Conservation (phyloP, 2,329 filamentous ascomycete genomes). For the Fusarium xyrophilum region DNA sequence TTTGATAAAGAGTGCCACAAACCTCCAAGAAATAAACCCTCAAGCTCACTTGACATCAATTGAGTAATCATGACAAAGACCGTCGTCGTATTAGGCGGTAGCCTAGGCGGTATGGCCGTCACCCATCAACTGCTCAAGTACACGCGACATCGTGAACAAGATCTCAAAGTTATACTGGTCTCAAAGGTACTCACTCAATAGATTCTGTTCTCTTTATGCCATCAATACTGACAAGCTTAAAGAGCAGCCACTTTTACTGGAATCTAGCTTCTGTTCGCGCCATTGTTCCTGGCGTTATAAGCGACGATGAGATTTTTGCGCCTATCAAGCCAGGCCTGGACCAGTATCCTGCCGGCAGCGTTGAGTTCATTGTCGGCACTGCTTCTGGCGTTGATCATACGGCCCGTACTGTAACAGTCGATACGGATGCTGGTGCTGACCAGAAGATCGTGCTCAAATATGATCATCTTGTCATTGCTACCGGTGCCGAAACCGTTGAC, state of each 20-base stretch:
- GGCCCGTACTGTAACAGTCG: constrained; percentile 53
- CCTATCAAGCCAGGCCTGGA: constrained; percentile 58
- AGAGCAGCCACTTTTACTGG: constrained; percentile 67
- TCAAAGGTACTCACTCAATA: constrained; percentile 53
- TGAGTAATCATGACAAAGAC: constrained; percentile 55
- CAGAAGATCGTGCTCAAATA: constrained; percentile 47
- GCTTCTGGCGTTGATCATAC: constrained; percentile 52
- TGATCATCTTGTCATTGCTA: constrained; percentile 65
- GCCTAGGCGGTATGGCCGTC: constrained; percentile 60
- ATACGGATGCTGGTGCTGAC: constrained; percentile 22
- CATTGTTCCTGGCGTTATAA: constrained; percentile 58
- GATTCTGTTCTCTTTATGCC: no score
- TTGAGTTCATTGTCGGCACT: constrained; percentile 60
- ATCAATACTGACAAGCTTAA: not conserved
- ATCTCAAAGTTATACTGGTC: constrained; percentile 62
- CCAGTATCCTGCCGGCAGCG: constrained; percentile 57
- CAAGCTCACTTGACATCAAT: not conserved
- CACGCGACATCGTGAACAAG: constrained; percentile 51
- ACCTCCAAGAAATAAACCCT: not conserved
- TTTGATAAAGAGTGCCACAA: not conserved
- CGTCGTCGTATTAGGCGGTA: constrained; percentile 62
- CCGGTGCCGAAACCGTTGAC: constrained; percentile 55
- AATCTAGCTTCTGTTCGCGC: constrained; percentile 63
- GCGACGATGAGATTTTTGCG: constrained; percentile 58
- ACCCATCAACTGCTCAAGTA: constrained; percentile 64